Conservation (phyloP, 768 basidiomycete genomes). For the Boletus eberwhitei region DNA sequence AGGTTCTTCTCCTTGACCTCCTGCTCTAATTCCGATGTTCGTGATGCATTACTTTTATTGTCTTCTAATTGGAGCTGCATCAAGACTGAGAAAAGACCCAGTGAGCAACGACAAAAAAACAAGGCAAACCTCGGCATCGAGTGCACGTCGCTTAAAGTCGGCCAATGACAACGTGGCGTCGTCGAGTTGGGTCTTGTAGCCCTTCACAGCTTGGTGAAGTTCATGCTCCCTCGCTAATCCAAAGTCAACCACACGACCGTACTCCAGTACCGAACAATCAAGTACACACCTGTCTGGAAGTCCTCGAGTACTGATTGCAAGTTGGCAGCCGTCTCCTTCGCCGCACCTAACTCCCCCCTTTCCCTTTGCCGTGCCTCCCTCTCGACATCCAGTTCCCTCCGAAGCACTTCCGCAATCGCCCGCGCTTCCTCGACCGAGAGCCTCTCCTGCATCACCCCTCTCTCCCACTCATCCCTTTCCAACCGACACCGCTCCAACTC, state of each 20-base stretch:
- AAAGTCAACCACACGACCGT: slow-evolving; percentile 1
- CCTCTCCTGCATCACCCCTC: slow-evolving; percentile 59
- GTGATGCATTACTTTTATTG: slow-evolving; percentile 58
- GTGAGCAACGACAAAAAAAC: background rate
- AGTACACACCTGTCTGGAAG: slow-evolving; percentile 76
- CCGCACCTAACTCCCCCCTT: slow-evolving; percentile 54
- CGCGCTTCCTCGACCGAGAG: slow-evolving; percentile 68
- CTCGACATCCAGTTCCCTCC: slow-evolving; percentile 67
- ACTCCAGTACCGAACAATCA: background rate
- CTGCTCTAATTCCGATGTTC: slow-evolving; percentile 73
- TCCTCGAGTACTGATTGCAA: slow-evolving; percentile 92
- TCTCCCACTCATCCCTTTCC: slow-evolving; percentile 76
- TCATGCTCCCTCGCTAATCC: slow-evolving; percentile 83
- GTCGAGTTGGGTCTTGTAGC: slow-evolving; percentile 72
- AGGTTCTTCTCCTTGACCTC: slow-evolving; percentile 94
- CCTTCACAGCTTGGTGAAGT: slow-evolving; percentile 77
- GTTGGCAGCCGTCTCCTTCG: slow-evolving; percentile 74
- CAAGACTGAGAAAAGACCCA: slow-evolving; percentile 1
- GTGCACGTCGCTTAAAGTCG: slow-evolving; percentile 87
- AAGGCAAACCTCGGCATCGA: slow-evolving; percentile 76
- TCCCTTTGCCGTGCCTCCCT: slow-evolving; percentile 57
- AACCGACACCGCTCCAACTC: slow-evolving; percentile 84
- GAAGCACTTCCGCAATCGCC: slow-evolving; percentile 49
- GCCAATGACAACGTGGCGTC: slow-evolving; percentile 72
- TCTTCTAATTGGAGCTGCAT: slow-evolving; percentile 73